These are phyloP conservation scores for Linanthus parryae DNA, from an alignment of 148 eudicot species.

Conservation along the genomic window DNA sequence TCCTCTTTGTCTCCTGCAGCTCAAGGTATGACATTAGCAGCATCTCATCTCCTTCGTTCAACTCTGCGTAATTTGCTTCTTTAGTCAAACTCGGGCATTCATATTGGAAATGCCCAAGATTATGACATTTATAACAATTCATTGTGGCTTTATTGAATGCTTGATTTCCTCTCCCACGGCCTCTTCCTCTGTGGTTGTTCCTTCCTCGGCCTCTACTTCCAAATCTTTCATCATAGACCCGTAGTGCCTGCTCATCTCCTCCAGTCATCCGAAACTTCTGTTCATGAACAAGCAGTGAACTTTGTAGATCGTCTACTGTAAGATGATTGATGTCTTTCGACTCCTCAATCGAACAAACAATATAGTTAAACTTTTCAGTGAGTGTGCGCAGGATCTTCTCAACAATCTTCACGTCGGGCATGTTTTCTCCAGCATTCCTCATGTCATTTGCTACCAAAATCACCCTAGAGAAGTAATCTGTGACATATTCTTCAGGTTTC, in stretches of 20 bases:
- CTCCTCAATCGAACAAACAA: slow-evolving; percentile 1
- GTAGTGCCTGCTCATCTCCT: neutral
- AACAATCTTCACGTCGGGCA: neutral
- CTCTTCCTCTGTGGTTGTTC: neutral
- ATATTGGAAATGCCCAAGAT: neutral
- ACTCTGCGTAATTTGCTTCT: neutral
- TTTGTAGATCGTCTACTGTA: neutral
- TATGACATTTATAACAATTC: neutral
- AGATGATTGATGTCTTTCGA: neutral
- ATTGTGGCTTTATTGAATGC: neutral
- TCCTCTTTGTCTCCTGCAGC: neutral
- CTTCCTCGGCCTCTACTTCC: neutral
- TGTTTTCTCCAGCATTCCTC: neutral
- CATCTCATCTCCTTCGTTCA: slow-evolving; percentile 1
- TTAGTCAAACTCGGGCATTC: neutral
- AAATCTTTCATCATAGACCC: neutral
- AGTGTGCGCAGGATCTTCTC: neutral
- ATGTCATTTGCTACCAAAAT: neutral
- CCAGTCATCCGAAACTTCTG: neutral
- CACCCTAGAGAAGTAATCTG: neutral
- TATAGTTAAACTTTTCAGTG: neutral
- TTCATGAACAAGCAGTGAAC: too few species aligned
- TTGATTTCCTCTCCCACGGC: neutral
- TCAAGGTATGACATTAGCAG: neutral
- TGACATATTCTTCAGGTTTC: neutral